A percentile compares a stretch with the other conserved stretches of the same genome.
Conservation (phyloP, 1,284 basidiomycete species). For the Fereydounia khargensis region DNA sequence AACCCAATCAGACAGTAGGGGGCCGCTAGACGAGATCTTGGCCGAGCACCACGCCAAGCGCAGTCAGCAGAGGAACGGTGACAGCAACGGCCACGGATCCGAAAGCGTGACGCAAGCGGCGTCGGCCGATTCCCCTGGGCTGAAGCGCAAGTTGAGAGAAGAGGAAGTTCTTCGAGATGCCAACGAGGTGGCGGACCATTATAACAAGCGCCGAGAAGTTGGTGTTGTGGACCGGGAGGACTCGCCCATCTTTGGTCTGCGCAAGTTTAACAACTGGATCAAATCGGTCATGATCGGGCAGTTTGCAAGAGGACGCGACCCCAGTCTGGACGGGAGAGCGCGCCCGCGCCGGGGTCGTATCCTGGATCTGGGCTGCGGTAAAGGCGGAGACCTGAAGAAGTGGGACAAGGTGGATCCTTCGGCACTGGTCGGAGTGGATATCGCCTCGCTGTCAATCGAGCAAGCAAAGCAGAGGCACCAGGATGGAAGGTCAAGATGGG, state of each 20-base stretch:
- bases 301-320: conserved; percentile 22
- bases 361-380: conserved; percentile 94
- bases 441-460: conserved; percentile 83
- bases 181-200: conserved; percentile 34
- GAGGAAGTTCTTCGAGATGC: conserved; percentile 24
- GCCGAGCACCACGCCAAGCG: conserved; percentile 14
- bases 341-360: conserved; percentile 66
- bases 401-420: conserved; percentile 84
- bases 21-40: conserved; percentile 25
- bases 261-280: conserved; percentile 93
- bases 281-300: conserved; percentile 41
- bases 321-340: conserved; percentile 12
- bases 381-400: conserved; percentile 94
- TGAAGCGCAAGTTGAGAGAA: conserved; percentile 10
- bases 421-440: conserved; percentile 82
- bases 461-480: conserved; percentile 75
- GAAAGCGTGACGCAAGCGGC: neutral
- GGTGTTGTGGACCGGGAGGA: conserved; percentile 77
- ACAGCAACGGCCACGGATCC: neutral
- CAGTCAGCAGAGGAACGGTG: too few species aligned
- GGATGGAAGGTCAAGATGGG: conserved; percentile 64
- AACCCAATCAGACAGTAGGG: conserved; percentile 17
- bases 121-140: neutral
- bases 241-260: conserved; percentile 94
- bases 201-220: conserved; percentile 83